Evolutionary conservation across 306 rosid species (phyloP), one percentile per base, ranked within the genome.

Genomic region (Calophaca sinica): DNA sequence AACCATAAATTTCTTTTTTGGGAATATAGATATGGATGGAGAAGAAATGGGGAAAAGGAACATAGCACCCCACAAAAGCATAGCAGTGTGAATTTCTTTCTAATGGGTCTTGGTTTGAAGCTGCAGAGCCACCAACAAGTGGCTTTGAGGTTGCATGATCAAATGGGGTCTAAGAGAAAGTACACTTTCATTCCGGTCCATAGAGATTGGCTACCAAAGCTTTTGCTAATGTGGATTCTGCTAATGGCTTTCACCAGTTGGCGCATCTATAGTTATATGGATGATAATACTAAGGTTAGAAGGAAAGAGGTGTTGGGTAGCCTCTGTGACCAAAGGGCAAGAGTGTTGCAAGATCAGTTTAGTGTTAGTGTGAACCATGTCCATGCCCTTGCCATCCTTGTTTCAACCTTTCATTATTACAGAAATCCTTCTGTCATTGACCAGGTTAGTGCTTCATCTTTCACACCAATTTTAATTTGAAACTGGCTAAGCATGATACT

Each of bases 301-400:
- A 84, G 98, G 84, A 87, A 79, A 11, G 96, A 91, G 80, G 86
- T 84, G 6, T 86, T 93, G 67, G 86, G 83, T 35, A 90, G 96
- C 81, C 89, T 90, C 86, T 93, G 98, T 84, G 98, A 93, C 65
- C 89, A 89, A 83, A 88, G 97, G 64, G 97, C 96, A 42, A 89
- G 96, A 77, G 91, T 93, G 98, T 77, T 93, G 76, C 98, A 93
- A 76, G 98, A 90, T 83, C 98, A 90, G 72, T 90, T 93, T 77
- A 88, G 75, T 81, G 98, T 93, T 58, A 90, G 97, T 46, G 96
- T 93, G 36, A 93, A 93, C 62, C 98, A 93, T 82, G 96, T 93
- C 11, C 96, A 90, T 77, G 97, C 98, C 58, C 84, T 93, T 29
- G 97, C 98, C 44, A 89, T 93, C 79, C 96, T 90, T 35, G 97